Base-by-base conservation (phyloP, 2,329 filamentous ascomycete species). In the Tothia fuscella region DNA sequence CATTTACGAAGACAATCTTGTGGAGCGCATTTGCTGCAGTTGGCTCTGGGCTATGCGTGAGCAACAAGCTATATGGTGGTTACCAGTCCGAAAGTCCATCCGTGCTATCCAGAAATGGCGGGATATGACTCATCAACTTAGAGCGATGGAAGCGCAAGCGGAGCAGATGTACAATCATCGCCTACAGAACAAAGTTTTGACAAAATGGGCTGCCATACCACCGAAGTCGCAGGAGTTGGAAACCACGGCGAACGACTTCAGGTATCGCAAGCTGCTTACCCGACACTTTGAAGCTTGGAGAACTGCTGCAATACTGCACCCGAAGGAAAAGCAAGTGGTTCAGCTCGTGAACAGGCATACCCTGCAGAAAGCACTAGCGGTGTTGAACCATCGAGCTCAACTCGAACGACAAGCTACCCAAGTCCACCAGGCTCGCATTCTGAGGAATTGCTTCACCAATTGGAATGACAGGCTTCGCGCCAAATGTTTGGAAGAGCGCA, bases 391-490 rank as follows among this genome's bases (percentile, higher is more conserved):
- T 19, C 66, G 55, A 16, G 44, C 56, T 49, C 43, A 52, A 4
- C 48, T 67, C 48, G 59, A 66, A 25, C 59, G 58, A 35, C 60
- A 67, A 48, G 75, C 76, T 14, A 57, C 60, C 17, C 56, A 64
- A 38, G 58, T 72, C 24, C 65, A 78, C 51, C 66, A 61, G 9
- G 54, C 63, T 48, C 68, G 74, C 34, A 54, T 78, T 21, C 51
- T 77, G 38, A 68, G 67, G 38, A 75, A 74, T 52, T 64, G 71
- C 3, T 76, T 72, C 63, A 76, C 68, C 2, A 60, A 62, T 9
- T 81, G 77, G 78, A 80, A 79, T 47, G 72, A 80, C 50, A 61
- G 61, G 13, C 61, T 78, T 13, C 72, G 76, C 14, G 68, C 65
- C 46, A 63, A 68, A 49, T 66, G 67, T 13, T 56, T 80, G 2